Base-by-base conservation (phyloP, 2,329 filamentous ascomycete species). In the Coniella vitis region DNA sequence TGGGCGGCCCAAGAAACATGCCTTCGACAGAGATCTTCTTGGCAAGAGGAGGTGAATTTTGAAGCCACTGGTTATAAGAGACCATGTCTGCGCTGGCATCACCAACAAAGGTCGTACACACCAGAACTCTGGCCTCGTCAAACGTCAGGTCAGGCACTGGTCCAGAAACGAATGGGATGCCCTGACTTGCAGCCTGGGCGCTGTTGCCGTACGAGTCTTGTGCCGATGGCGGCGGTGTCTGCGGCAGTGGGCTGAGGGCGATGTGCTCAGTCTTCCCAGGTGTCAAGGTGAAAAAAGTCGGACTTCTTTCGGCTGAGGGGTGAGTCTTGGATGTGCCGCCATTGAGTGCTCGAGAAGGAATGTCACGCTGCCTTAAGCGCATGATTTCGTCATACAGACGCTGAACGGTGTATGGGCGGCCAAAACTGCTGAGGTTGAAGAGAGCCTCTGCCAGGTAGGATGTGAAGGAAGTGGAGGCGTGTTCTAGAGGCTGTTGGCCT, bases 1-100 rank as follows among this genome's bases (percentile, higher is more conserved):
- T 84, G 1, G 81, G 80, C 0, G 81, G 81, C 0, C 81, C 81
- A 16, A 84, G 66, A 54, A 84, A 84, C 78, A 84, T 84, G 55
- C 79, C 81, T 59, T 84, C 81, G 4, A 84, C 79, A 7, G 75
- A 71, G 49, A 84, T 78, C 56, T 77, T 79, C 14, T 75, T 71
- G 1, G 76, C 75, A 3, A 78, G 70, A 0, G 74, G 64, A 1
- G 80, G 78, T 1, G 74, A 73, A 55, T 78, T 76, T 39, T 79
- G 74, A n/a, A 84, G 69, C 81, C 81, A 84, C 54, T 81, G 75
- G 50, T 81, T 76, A 60, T 83, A 84, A 49, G 74, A 82, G 3
- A 77, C 74, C 79, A 84, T 83, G 54, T 84, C 79, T 12, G 78
- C 72, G 55, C 77, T 83, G 3, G 79, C 77, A 56, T 84, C 80